Base-by-base conservation (phyloP, 352 stramenopile species). In the Phytophthora podocarpi region DNA sequence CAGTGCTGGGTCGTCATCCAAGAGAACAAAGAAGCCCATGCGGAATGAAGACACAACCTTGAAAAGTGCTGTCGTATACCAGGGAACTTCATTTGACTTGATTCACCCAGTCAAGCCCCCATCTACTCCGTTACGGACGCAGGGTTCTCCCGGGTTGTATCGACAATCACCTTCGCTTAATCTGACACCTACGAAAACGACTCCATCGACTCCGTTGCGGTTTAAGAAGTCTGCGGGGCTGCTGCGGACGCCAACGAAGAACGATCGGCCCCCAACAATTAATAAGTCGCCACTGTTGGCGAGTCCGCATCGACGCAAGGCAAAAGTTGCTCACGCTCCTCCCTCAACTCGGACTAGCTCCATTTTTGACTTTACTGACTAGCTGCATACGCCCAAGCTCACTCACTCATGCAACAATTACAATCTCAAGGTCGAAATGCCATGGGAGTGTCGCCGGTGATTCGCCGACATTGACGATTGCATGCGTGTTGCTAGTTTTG, bases 341-440 rank as follows among this genome's bases (percentile, higher is more conserved):
- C 26, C 43, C 28, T 52, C 54, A 13, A 43, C 43, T 24, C 10
- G 40, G 18, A 24, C 47, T 39, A 66, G 56, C 30, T 53, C 62
- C 3, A 42, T 76, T 4, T 76, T 76, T 28, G 67, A 76, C 23
- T 76, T 72, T 34, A 60, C 47, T 15, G 56, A 69, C 5, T 72
- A 74, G 30, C 21, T 52, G 37, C 42, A n/a, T 53, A 4, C 28
- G 24, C 30, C 45, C 27, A 2, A 31, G 7, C 24, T 40, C 9
- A 4, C 26, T 31, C 27, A 31, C 27, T 31, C 9, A 9, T 9
- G 10, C 12, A 36, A 10, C 8, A 35, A 12, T 12, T 35, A 36
- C 12, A n/a, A 36, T 1, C 6, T 36, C 5, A 36, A 11, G 31
- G n/a, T 36, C 5, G 31, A 36, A 11, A n/a, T 36, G 1, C 31